Percentiles rank a stretch among this genome's conserved stretches.
Evolutionary conservation across 2,329 filamentous ascomycete species (phyloP).

Genomic region (Fusarium heterosporum): DNA sequence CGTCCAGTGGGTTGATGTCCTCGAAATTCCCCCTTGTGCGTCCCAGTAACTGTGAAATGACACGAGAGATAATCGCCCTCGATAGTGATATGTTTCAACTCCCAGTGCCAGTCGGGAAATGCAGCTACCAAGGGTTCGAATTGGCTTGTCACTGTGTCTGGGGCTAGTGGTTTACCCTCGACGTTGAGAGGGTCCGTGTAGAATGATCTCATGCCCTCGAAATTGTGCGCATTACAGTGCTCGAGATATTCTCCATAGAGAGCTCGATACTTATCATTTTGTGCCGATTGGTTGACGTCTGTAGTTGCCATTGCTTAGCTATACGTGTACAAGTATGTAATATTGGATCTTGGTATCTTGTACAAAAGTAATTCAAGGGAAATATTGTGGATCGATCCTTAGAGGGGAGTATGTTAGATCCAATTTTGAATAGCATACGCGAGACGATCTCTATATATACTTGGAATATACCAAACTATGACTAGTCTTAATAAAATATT

Average conservation of each 20-base stretch:
- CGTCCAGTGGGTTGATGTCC: conserved; percentile 10
- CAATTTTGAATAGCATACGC: too few species aligned
- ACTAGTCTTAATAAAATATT: background rate
- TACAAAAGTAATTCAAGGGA: too few species aligned
- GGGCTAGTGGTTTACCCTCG: conserved; percentile 2
- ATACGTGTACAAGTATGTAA: too few species aligned
- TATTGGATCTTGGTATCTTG: too few species aligned
- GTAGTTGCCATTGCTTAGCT: conserved; percentile 3
- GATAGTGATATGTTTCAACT: background rate
- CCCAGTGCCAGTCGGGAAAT: conserved; percentile 25
- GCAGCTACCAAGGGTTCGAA: conserved; percentile 9
- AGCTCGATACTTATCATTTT: background rate
- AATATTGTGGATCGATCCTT: too few species aligned
- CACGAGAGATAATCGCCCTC: conserved; percentile 7
- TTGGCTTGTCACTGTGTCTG: conserved; percentile 1
- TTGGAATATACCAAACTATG: background rate
- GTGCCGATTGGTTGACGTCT: background rate
- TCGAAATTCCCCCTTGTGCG: conserved; percentile 4
- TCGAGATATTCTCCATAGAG: conserved; percentile 12
- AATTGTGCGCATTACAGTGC: conserved; percentile 16
- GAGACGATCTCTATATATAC: background rate
- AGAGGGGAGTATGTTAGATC: too few species aligned
- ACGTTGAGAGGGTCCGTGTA: conserved; percentile 6
- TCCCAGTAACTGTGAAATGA: conserved; percentile 11
- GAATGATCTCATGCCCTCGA: conserved; percentile 4